Percentiles rank a stretch among this genome's conserved stretches.
Evolutionary conservation across 805 yeast species (phyloP).

Genomic region (Ogataea wickerhamii): DNA sequence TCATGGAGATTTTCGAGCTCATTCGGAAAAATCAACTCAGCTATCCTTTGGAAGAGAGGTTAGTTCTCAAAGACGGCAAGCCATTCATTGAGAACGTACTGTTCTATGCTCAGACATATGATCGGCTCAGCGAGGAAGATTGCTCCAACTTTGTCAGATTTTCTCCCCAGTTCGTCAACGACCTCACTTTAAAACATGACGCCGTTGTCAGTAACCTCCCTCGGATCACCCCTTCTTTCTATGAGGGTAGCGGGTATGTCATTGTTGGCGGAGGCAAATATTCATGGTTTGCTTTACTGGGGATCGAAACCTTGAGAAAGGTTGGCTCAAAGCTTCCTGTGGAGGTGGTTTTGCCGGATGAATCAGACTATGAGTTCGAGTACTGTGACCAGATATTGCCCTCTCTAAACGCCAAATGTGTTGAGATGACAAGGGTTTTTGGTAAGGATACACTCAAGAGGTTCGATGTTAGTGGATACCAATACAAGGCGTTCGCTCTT

Average conservation of each 20-base stretch:
- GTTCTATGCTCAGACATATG: slow-evolving; percentile 26
- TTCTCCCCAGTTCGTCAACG: slow-evolving; percentile 31
- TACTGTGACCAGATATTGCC: slow-evolving; percentile 67
- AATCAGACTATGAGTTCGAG: slow-evolving; percentile 66
- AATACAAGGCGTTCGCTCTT: slow-evolving; percentile 66
- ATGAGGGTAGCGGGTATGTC: slow-evolving; percentile 48
- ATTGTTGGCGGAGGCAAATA: slow-evolving; percentile 80
- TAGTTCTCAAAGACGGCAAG: slow-evolving; percentile 29
- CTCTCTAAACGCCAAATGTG: slow-evolving; percentile 59
- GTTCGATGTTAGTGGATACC: slow-evolving; percentile 59
- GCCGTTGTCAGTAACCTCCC: slow-evolving; percentile 30
- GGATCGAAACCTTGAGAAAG: slow-evolving; percentile 61
- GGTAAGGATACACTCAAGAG: slow-evolving; percentile 49
- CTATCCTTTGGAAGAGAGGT: slow-evolving; percentile 31
- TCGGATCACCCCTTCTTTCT: slow-evolving; percentile 25
- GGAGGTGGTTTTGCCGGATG: slow-evolving; percentile 74
- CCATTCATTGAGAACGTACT: slow-evolving; percentile 33
- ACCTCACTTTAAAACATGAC: slow-evolving; percentile 32
- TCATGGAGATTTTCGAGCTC: slow-evolving; percentile 29
- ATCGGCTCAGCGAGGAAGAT: slow-evolving; percentile 26
- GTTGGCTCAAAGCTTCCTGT: slow-evolving; percentile 70
- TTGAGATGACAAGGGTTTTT: slow-evolving; percentile 56
- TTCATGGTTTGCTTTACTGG: slow-evolving; percentile 65
- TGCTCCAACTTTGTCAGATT: slow-evolving; percentile 27
- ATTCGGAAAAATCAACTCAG: slow-evolving; percentile 29